Base-by-base conservation (phyloP, 495 filamentous ascomycete species). In the Immersiella caudata region DNA sequence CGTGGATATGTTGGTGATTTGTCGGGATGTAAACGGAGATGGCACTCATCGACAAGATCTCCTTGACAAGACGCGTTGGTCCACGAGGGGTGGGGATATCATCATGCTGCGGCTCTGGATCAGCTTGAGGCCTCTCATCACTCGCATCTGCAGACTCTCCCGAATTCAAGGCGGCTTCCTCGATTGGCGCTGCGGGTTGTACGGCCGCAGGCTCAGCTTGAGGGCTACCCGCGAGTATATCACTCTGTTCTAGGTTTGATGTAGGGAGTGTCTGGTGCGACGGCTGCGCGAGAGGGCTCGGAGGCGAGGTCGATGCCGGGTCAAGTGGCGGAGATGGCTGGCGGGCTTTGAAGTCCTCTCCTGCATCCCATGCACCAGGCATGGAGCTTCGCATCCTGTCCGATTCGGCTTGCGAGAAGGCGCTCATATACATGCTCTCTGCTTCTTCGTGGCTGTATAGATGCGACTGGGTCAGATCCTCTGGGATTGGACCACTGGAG, bases 401-500 rank as follows among this genome's bases (percentile, higher is more conserved):
- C 1, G 78, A 77, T 16, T 67, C 69, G 18, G 76, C 71, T 50
- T 83, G 66, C 6, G 82, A 84, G 51, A 85, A 82, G 2, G 84
- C 84, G 64, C 84, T 86, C 84, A 97, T 94, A 69, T 98, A 98
- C 88, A 99, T 90, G 78, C 95, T 98, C 71, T 94, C 90, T 0
- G 95, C 95, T 66, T 98, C 93, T 65, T 96, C 93, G 64, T 96
- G 90, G 62, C 87, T 94, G 75, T 93, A 98, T 18, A 95, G 75
- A 69, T 85, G 92, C 11, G 96, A 98, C 67, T 91, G 72, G 21
- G 84, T 79, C 18, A 92, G 83, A 63, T 89, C 85, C 29, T 85
- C 85, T 12, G 49, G 26, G 20, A 25, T 35, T 20, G 51, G 46
- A 24, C 60, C 20, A 27, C 66, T 33, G 1, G 75, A 73, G 24